Base-by-base conservation (phyloP, 1,284 basidiomycete species). In the Heliocybe sulcata region DNA sequence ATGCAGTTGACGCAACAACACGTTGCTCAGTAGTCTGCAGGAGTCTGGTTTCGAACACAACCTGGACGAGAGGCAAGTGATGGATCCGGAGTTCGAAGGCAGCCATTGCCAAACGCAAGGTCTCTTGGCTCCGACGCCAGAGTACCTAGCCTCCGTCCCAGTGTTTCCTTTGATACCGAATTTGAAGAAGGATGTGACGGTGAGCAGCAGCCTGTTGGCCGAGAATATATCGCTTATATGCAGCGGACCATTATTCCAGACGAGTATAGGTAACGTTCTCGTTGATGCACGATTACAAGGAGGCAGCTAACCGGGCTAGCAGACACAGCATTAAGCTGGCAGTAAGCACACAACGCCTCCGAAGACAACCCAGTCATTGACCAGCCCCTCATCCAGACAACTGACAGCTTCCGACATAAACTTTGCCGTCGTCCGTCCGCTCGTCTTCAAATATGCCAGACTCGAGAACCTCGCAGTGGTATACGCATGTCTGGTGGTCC, bases 301-400 rank as follows among this genome's bases (percentile, higher is more conserved):
- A 6, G 4, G 60, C 65, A 52, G 59, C 51, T 35, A 52, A 25
- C 19, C n/a, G 23, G 20, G 26, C 51, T 60, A n/a, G 52, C 69
- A 87, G 92, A 94, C 64, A 82, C 83, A 49, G 80, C 88, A 4
- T 67, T 94, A 52, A 85, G 80, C 55, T 94, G 91, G 92, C 90
- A 92, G 85, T 82, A 54, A 56, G 63, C 61, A 22, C 54, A 16
- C 4, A 8, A 26, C 26, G n/a, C 29, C n/a, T 22, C 35, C 20
- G 45, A 29, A 33, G 14, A 12, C 29, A 20, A 42, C 25, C 12
- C 33, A 26, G 35, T 25, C 0, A 20, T 26, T 38, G 2, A 35
- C 45, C n/a, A n/a, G n/a, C n/a, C n/a, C n/a, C 47, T 49, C 35
- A 31, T 31, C 10, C 58, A 90, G 86, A 14, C 88, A 92, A 64